A percentile compares a stretch with the other conserved stretches of the same genome.
Evolutionary conservation across 345 rosid genomes (phyloP).

Genomic region (Geranium brycei): DNA sequence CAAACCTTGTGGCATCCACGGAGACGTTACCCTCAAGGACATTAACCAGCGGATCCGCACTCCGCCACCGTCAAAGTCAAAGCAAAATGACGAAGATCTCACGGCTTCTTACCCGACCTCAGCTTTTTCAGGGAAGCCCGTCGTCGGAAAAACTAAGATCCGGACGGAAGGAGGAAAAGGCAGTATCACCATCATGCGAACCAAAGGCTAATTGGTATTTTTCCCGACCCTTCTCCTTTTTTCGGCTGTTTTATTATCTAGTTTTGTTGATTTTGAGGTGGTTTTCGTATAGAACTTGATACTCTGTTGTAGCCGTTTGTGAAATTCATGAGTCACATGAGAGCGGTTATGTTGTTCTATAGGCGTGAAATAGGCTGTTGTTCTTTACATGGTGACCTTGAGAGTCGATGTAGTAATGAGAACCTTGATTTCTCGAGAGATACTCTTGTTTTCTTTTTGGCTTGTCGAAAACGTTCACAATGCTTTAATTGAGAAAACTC

Average conservation of each 20-base stretch:
- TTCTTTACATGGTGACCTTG: too few species aligned
- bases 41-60: constrained; percentile 72
- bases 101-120: constrained; percentile 58
- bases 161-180: constrained; percentile 98
- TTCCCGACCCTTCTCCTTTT: neutral
- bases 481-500: too few species aligned
- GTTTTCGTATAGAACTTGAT: neutral
- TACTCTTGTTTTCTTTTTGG: neutral
- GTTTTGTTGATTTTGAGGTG: neutral
- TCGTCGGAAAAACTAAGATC: constrained; percentile 90
- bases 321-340: neutral
- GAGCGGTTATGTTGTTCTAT: too few species aligned
- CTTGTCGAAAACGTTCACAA: too few species aligned
- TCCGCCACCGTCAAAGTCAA: constrained; percentile 49
- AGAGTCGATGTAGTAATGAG: neutral
- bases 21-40: constrained; percentile 88
- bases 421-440: neutral
- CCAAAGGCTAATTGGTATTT: constrained; percentile 9
- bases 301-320: neutral
- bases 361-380: neutral
- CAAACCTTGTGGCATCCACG: constrained; percentile 83
- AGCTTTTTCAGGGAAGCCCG: constrained; percentile 97
- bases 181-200: constrained; percentile 94
- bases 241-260: neutral
- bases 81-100: constrained; percentile 42